Percentiles rank a stretch among this genome's conserved stretches.
Evolutionary conservation across 1,284 basidiomycete species (phyloP).

Genomic region (Rhodotorula mucilaginosa): DNA sequence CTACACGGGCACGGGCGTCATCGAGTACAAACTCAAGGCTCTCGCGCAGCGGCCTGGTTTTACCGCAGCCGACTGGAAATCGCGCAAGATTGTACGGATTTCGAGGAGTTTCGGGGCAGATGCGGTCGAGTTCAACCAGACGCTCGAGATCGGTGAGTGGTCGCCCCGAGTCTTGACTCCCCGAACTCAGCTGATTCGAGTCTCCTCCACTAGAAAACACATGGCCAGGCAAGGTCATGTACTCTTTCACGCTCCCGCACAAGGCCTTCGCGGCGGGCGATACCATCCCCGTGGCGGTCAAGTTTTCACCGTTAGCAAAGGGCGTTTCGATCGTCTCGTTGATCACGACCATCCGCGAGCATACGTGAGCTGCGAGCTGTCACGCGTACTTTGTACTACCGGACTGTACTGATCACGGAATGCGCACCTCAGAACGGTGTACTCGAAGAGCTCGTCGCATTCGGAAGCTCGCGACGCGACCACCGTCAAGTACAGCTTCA

Average conservation of each 20-base stretch:
- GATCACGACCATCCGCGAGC: constrained; percentile 69
- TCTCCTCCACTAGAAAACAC: constrained; percentile 64
- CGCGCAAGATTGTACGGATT: constrained; percentile 63
- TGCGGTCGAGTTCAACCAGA: constrained; percentile 90
- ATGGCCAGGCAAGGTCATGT: constrained; percentile 76
- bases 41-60: constrained; percentile 67
- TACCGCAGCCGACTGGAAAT: constrained; percentile 64
- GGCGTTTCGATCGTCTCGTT: constrained; percentile 71
- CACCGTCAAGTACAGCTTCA: constrained; percentile 67
- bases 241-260: constrained; percentile 61
- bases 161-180: not conserved
- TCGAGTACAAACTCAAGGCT: constrained; percentile 83
- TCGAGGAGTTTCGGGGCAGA: constrained; percentile 72
- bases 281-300: constrained; percentile 72
- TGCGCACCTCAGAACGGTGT: constrained; percentile 54
- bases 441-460: constrained; percentile 61
- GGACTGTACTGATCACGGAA: not conserved
- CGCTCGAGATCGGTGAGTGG: constrained; percentile 62
- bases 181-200: not conserved
- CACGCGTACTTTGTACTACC: too few species aligned
- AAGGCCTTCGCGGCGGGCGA: constrained; percentile 90
- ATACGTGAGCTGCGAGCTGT: constrained; percentile 44
- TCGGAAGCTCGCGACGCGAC: constrained; percentile 65
- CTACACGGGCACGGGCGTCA: constrained; percentile 59
- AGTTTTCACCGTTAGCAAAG: constrained; percentile 81